Evolutionary conservation across 352 stramenopile species (phyloP), one percentile per base, ranked within the genome.

Genomic region (Globisporangium irregulare): DNA sequence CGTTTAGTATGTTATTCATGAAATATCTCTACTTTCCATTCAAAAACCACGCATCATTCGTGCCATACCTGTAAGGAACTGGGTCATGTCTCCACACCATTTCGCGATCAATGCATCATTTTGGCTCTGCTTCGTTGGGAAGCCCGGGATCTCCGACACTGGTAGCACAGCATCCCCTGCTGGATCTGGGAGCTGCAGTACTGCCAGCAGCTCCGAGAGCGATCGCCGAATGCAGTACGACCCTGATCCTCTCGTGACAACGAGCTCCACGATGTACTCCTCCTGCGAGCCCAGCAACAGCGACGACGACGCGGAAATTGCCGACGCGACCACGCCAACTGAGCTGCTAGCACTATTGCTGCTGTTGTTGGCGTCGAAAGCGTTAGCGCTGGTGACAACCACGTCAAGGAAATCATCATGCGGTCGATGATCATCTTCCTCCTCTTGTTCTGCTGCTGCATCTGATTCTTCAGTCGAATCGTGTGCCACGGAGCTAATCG

Each of bases 31-130:
- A 20, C 43, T n/a, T 29, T 4, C 36, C 38, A 20, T 50, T 1
- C 7, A 20, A 27, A 56, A 18, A 27, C 5, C 34, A 41, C 14
- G 29, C 8, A 27, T 18, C 24, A 9, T 20, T 12, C 4, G 10
- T 12, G n/a, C 10, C 29, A 29, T 54, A 81, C 75, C 74, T 57
- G 73, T 74, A 6, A 92, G 61, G 68, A 84, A 92, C 27, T 54
- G 41, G 12, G 79, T 90, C 79, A 92, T 89, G 1, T 87, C 71
- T 24, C 70, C 72, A 29, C 84, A 92, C 84, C 84, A 92, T 65
- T 87, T 75, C 4, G 84, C 84, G n/a, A 92, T 72, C 36, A 75
- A 32, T 0, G 81, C 73, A 46, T 91, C 84, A 38, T 84, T 82
- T 43, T 73, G 72, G 57, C 54, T 77, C 38, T 78, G 63, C 68